Percentiles rank a stretch among this genome's conserved stretches.
These are phyloP conservation scores for Cochlearia excelsa DNA, from an alignment of 345 rosid species.

Conservation along the genomic window DNA sequence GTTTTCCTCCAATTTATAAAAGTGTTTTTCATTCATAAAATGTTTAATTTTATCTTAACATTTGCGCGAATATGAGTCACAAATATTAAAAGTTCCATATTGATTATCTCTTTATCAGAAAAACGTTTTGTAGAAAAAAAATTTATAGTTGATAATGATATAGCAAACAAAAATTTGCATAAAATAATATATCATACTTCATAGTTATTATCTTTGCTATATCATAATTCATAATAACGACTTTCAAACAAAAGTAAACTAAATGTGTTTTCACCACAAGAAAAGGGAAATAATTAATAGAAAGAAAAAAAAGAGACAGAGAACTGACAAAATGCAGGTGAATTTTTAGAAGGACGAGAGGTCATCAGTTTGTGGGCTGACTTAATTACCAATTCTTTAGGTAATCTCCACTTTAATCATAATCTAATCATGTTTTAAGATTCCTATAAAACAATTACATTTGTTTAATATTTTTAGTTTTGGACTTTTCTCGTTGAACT, in stretches of 20 bases:
- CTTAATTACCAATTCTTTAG: slow-evolving; percentile 49
- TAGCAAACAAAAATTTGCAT: too few species aligned
- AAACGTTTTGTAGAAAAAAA: too few species aligned
- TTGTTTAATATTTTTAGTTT: slow-evolving; percentile 46
- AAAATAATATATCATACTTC: too few species aligned
- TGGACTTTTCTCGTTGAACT: slow-evolving; percentile 90
- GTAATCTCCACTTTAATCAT: slow-evolving; percentile 60
- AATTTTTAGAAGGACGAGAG: slow-evolving; percentile 65
- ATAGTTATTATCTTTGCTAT: too few species aligned
- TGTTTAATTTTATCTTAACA: too few species aligned
- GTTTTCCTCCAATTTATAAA: background rate
- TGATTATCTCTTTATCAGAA: too few species aligned
- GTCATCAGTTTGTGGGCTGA: slow-evolving; percentile 92
- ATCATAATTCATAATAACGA: too few species aligned
- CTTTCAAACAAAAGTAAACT: slow-evolving; percentile 2
- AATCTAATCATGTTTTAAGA: slow-evolving; percentile 75
- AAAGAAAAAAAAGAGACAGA: slow-evolving; percentile 40
- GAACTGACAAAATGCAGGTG: slow-evolving; percentile 87
- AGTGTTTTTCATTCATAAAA: background rate
- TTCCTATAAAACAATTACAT: slow-evolving; percentile 19
- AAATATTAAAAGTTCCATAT: too few species aligned
- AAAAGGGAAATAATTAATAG: background rate
- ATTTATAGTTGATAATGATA: too few species aligned
- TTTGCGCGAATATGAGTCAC: too few species aligned
- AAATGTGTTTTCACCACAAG: slow-evolving; percentile 2